Evolutionary conservation across 352 stramenopile species (phyloP), one percentile per base, ranked within the genome.

Genomic region (Globisporangium lucens): DNA sequence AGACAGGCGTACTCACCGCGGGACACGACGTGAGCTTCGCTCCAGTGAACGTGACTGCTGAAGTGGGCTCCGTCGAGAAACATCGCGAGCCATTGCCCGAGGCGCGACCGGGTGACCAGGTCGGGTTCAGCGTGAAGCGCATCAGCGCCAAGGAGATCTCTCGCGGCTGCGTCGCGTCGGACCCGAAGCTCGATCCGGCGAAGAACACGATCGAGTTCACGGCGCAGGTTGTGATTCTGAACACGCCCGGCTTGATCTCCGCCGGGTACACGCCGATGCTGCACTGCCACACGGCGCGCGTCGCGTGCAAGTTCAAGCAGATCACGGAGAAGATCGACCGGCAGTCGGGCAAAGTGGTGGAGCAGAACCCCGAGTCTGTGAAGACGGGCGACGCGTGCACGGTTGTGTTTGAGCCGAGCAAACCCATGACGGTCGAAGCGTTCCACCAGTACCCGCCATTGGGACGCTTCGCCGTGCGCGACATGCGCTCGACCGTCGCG

Each of bases 101-200:
- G 78, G 97, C 97, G 64, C 56, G 89, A 20, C 90, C 97, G 17
- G 97, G 97, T 71, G 93, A 98, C 75, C 98, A 98, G 71, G 94
- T 99, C 60, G 97, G 97, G 66, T 99, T 99, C 82, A 98, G 98
- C 76, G 84, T 99, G 33, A 99, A 99, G 80, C 98, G 98, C 75
- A 77, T 99, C 38, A 90, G 85, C 5, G 79, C 98, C 3, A 97
- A 98, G 79, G 96, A 99, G 57, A 82, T 99, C 63, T 79, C 85
- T 66, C 89, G 97, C 72, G 98, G 98, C 49, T 96, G 94, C 74
- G 96, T 99, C 29, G 87, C 88, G 22, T 98, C 94, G 41, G 90
- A 99, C 82, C 81, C 82, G 24, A 93, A 97, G 70, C 91, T 97
- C 65, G 89, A 99, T 75, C 97, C 97, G 3, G 93, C 97, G 17